These are phyloP conservation scores for Psilocybe cyanescens DNA, from an alignment of 768 basidiomycete species.

Conservation along the genomic window DNA sequence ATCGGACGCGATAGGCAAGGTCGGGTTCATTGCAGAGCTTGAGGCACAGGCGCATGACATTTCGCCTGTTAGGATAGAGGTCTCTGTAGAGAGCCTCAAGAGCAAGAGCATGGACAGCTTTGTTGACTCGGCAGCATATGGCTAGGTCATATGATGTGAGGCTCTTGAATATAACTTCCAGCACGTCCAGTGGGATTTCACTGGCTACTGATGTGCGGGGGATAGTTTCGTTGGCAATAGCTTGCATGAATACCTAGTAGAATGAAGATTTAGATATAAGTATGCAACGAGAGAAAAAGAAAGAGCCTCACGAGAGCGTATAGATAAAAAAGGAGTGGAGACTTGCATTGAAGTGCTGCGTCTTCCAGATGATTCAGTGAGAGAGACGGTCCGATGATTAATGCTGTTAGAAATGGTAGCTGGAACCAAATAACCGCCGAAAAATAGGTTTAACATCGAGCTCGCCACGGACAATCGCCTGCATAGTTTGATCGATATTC, in stretches of 20 bases:
- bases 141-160: slow-evolving; percentile 20
- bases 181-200: slow-evolving; percentile 25
- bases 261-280: not conserved
- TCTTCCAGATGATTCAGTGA: not conserved
- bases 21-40: slow-evolving; percentile 24
- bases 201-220: slow-evolving; percentile 5
- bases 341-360: not conserved
- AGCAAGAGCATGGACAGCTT: slow-evolving; percentile 20
- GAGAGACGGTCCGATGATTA: not conserved
- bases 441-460: no score
- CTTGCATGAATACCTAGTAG: slow-evolving; percentile 5
- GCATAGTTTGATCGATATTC: no score
- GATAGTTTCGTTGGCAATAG: not conserved
- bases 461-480: no score
- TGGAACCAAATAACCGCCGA: slow-evolving; percentile 18
- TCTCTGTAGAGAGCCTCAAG: slow-evolving; percentile 26
- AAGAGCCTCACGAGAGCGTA: not conserved
- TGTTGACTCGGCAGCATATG: slow-evolving; percentile 24
- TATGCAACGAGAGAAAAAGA: not conserved
- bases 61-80: slow-evolving; percentile 21
- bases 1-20: slow-evolving; percentile 23
- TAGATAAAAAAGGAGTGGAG: not conserved
- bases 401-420: slow-evolving; percentile 17
- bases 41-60: slow-evolving; percentile 24
- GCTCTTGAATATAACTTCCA: slow-evolving; percentile 23